Evolutionary conservation across 352 stramenopile species (phyloP), one percentile per base, ranked within the genome.

Genomic region (Plasmopara viticola): DNA sequence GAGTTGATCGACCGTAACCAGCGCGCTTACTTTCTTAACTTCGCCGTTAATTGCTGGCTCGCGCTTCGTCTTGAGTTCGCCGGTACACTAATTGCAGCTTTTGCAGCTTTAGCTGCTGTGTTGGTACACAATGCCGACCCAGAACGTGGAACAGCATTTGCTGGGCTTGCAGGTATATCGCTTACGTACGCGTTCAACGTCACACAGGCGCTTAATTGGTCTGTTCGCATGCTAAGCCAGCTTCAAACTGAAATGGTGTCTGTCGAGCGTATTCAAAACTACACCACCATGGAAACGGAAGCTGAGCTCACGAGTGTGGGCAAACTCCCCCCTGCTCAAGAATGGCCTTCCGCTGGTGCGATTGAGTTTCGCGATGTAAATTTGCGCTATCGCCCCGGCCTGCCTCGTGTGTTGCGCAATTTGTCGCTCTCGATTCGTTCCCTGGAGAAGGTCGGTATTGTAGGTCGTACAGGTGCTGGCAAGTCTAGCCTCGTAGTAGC

Each of bases 401-500:
- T 80, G 6, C 76, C 78, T 31, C 78, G 65, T 48, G 78, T 92
- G 10, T 50, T 90, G 39, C 66, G 70, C 20, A 71, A 79, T 17
- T 61, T 98, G 6, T 77, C 83, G 40, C 66, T 98, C 12, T 67
- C 62, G 0, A 91, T 98, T 29, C 67, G 72, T 8, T 64, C 77
- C 0, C 73, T 80, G 38, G 78, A 93, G 18, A 98, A 98, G 68
- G 78, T 95, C 12, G 79, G 78, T 9, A 81, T 87, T 51, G 83
- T 86, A 25, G 94, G 67, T 17, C 69, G 86, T 14, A 96, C 88
- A 17, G 90, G 90, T 12, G 83, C 87, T 6, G 91, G 91, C 15
- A 97, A 97, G 60, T 90, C 67, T 6, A 95, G 78, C 31, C 68
- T 98, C 6, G 78, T 97, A 29, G 73, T 95, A 38, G 88, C 87